Percentiles rank a stretch among this genome's conserved stretches.
Conservation (phyloP, 805 yeast species). For the Cyberlindnera subsufficiens region DNA sequence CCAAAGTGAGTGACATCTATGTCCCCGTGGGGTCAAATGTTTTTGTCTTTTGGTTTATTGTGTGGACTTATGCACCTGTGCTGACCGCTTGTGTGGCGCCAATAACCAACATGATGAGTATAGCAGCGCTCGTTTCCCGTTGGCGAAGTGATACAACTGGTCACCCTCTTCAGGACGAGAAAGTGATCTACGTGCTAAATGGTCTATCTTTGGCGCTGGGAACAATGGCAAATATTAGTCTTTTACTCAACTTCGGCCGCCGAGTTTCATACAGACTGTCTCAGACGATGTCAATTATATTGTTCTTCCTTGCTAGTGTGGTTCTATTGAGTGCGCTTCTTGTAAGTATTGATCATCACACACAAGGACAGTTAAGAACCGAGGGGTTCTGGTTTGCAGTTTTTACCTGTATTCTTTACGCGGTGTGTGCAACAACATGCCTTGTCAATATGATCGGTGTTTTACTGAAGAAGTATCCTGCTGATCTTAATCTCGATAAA, state of each 20-base stretch:
- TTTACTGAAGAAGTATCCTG: slow-evolving; percentile 52
- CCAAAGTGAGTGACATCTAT: slow-evolving; percentile 11
- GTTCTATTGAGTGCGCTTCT: slow-evolving; percentile 40
- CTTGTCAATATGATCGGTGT: slow-evolving; percentile 60
- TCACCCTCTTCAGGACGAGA: slow-evolving; percentile 27
- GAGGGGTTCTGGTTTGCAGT: slow-evolving; percentile 81
- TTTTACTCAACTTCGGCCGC: slow-evolving; percentile 63
- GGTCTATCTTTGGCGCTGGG: slow-evolving; percentile 61
- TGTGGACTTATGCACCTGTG: slow-evolving; percentile 69
- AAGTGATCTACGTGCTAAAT: slow-evolving; percentile 50
- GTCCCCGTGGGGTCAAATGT: slow-evolving; percentile 12
- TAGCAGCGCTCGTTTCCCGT: slow-evolving; percentile 61
- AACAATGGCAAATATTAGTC: slow-evolving; percentile 57
- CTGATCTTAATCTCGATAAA: slow-evolving; percentile 58
- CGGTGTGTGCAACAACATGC: slow-evolving; percentile 47
- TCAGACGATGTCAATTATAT: slow-evolving; percentile 53
- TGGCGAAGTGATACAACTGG: slow-evolving; percentile 47
- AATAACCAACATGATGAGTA: slow-evolving; percentile 64
- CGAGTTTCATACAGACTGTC: slow-evolving; percentile 51
- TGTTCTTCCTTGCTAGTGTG: slow-evolving; percentile 58
- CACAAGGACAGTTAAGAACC: slow-evolving; percentile 22
- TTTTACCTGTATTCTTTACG: slow-evolving; percentile 57
- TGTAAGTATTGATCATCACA: slow-evolving; percentile 19
- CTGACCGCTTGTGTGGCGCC: slow-evolving; percentile 78
- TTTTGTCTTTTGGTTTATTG: slow-evolving; percentile 48